phyloP scores from a whole-genome alignment of 164 flowering plant species.

The Magnolia kwangsiensis region DNA sequence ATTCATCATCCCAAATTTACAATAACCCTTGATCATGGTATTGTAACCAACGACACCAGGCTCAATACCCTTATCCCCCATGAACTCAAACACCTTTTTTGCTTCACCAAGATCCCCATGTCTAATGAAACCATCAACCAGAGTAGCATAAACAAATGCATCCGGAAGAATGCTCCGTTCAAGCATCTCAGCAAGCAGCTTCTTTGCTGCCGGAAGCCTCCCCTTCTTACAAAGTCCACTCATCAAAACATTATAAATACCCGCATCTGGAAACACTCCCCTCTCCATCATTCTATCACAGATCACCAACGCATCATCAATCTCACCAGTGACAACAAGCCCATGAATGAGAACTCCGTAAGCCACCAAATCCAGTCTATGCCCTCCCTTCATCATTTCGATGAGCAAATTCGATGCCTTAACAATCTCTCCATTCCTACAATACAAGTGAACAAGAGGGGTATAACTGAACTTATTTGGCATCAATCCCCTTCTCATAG shows the following conservation, averaged over 20 bases:
- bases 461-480: slow-evolving; percentile 66
- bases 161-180: slow-evolving; percentile 51
- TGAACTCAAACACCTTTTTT: slow-evolving; percentile 42
- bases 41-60: slow-evolving; percentile 63
- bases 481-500: slow-evolving; percentile 33
- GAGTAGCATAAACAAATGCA: slow-evolving; percentile 55
- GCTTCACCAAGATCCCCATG: slow-evolving; percentile 58
- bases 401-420: slow-evolving; percentile 46
- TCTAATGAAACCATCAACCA: slow-evolving; percentile 69
- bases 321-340: slow-evolving; percentile 54
- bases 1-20: slow-evolving; percentile 69
- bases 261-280: slow-evolving; percentile 64
- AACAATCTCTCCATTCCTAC: slow-evolving; percentile 34
- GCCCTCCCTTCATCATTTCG: slow-evolving; percentile 59
- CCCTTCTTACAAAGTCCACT: slow-evolving; percentile 73
- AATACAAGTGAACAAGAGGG: slow-evolving; percentile 52
- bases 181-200: slow-evolving; percentile 68
- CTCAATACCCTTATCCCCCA: slow-evolving; percentile 38
- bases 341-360: slow-evolving; percentile 78
- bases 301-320: slow-evolving; percentile 53
- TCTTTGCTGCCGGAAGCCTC: slow-evolving; percentile 47
- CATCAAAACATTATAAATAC: slow-evolving; percentile 65
- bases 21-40: slow-evolving; percentile 79
- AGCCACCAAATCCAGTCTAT: slow-evolving; percentile 53
- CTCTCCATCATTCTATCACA: slow-evolving; percentile 53